These are phyloP conservation scores for Oehlia diaphana DNA, from an alignment of 192 early-diverging fungal genomes.

Conservation along the genomic window DNA sequence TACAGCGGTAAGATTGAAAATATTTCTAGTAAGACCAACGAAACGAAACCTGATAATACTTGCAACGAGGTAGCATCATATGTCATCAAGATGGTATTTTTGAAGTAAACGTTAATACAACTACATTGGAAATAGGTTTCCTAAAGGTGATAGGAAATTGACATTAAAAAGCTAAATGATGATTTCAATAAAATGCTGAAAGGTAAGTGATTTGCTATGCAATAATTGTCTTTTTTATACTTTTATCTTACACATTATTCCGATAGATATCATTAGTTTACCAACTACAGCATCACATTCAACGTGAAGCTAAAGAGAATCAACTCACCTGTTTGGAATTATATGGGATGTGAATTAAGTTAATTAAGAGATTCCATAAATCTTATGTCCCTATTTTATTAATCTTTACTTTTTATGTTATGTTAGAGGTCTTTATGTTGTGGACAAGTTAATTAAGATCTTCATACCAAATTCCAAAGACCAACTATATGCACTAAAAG, in stretches of 20 bases:
- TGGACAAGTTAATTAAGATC: constrained; percentile 4
- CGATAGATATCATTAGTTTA: constrained; percentile 19
- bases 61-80: constrained; percentile 5
- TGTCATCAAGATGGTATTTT: constrained; percentile 12
- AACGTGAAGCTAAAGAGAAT: constrained; percentile 9
- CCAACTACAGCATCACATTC: constrained; percentile 10
- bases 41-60: constrained; percentile 10
- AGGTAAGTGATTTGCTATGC: background rate
- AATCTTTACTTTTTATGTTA: constrained; percentile 21
- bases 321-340: constrained; percentile 13
- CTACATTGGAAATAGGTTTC: constrained; percentile 6
- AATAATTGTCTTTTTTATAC: constrained; percentile 17
- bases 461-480: constrained; percentile 10
- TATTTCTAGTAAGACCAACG: background rate
- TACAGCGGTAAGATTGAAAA: constrained; percentile 11
- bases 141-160: constrained; percentile 1
- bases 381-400: no score
- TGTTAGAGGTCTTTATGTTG: constrained; percentile 13
- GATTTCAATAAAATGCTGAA: constrained; percentile 7
- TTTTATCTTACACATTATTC: constrained; percentile 17
- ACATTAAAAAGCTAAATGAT: constrained; percentile 11
- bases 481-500: constrained; percentile 16
- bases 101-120: constrained; percentile 4
- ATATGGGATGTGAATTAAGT: constrained; percentile 6
- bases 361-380: no score